A percentile compares a stretch with the other conserved stretches of the same genome.
These are phyloP conservation scores for Termitomyces sp. DNA, from an alignment of 768 basidiomycete genomes.

Conservation along the genomic window DNA sequence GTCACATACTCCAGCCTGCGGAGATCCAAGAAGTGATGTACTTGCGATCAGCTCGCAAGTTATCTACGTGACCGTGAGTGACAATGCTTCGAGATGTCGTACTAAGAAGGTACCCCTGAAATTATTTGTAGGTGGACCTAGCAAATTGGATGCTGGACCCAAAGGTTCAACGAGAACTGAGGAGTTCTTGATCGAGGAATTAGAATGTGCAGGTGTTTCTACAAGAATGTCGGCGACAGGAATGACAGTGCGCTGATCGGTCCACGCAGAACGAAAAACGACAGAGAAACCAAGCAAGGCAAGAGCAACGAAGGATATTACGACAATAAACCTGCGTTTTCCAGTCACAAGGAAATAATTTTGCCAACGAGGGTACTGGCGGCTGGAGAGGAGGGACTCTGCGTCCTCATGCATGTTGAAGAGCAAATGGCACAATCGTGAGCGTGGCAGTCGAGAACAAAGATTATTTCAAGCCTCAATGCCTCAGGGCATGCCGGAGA, in stretches of 20 bases:
- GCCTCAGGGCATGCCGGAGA: constrained; percentile 58
- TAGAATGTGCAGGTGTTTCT: neutral
- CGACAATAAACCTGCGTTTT: constrained; percentile 20
- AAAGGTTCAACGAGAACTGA: constrained; percentile 12
- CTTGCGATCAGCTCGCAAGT: constrained; percentile 51
- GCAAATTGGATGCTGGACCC: constrained; percentile 14
- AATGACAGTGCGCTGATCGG: constrained; percentile 5
- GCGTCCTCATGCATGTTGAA: constrained; percentile 13
- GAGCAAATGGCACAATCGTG: neutral
- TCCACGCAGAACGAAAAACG: constrained; percentile 19
- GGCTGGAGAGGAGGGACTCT: constrained; percentile 5
- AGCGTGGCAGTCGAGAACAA: neutral
- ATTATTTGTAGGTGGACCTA: constrained; percentile 48
- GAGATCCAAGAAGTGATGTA: constrained; percentile 74
- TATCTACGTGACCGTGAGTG: constrained; percentile 36
- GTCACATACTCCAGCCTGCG: constrained; percentile 68
- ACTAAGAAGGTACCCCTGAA: constrained; percentile 44
- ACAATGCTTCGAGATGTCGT: neutral
- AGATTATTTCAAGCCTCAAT: constrained; percentile 24
- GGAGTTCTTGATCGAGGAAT: neutral
- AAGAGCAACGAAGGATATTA: constrained; percentile 22
- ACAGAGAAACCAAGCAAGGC: constrained; percentile 21
- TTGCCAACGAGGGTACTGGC: constrained; percentile 6
- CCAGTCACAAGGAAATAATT: constrained; percentile 5
- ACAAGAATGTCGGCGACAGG: neutral